These are phyloP conservation scores for Babesia bovis DNA, from an alignment of 169 alveolate genomes.

Conservation along the genomic window DNA sequence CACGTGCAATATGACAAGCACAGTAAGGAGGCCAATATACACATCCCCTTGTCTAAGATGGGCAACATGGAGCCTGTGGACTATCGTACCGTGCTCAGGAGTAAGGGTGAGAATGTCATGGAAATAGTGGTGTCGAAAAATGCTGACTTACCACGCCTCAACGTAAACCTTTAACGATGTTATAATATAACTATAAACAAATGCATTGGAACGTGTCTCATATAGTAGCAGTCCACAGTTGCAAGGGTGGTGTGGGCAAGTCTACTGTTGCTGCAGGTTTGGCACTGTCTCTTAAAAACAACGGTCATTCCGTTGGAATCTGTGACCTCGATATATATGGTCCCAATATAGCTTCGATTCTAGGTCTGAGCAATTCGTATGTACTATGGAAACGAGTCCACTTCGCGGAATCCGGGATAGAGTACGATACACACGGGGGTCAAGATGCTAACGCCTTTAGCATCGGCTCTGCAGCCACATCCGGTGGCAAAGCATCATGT, in stretches of 20 bases:
- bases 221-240: slow-evolving; percentile 82
- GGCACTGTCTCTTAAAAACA: slow-evolving; percentile 83
- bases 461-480: not conserved
- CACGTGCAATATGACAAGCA: slow-evolving; percentile 51
- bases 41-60: slow-evolving; percentile 52
- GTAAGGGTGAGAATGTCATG: slow-evolving; percentile 44
- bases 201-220: slow-evolving; percentile 43
- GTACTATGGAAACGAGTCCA: slow-evolving; percentile 66
- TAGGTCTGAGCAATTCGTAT: slow-evolving; percentile 72
- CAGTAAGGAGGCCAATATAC: slow-evolving; percentile 32
- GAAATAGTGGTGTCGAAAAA: slow-evolving; percentile 53
- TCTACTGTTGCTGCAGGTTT: slow-evolving; percentile 89
- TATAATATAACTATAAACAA: not conserved
- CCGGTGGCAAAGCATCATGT: not conserved
- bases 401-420: slow-evolving; percentile 1
- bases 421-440: slow-evolving; percentile 1
- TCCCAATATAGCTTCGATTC: slow-evolving; percentile 92
- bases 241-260: slow-evolving; percentile 99
- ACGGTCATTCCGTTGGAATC: slow-evolving; percentile 90
- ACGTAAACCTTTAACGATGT: not conserved
- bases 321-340: slow-evolving; percentile 97
- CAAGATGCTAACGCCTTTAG: not conserved
- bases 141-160: slow-evolving; percentile 13
- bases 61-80: slow-evolving; percentile 38
- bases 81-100: slow-evolving; percentile 53